Evolutionary conservation across 2,329 filamentous ascomycete species (phyloP).

Genomic region (Cladosporium austrohemisphaericum): DNA sequence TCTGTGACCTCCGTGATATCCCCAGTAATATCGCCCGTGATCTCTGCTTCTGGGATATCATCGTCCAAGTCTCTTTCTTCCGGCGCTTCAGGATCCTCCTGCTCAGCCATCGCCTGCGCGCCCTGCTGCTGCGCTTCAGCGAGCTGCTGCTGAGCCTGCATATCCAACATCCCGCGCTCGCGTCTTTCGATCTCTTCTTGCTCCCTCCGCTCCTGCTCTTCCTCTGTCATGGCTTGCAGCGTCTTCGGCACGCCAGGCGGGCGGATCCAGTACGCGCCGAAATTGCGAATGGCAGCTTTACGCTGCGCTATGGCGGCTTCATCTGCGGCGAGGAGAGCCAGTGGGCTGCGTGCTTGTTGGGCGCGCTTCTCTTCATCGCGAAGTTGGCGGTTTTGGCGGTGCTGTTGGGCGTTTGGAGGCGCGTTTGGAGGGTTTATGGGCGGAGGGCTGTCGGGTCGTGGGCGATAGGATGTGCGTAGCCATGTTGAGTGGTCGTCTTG

Average conservation of each 20-base stretch:
- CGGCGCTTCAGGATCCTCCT: conserved; percentile 43
- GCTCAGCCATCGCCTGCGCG: conserved; percentile 38
- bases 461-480: conserved; percentile 7
- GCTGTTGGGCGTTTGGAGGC: conserved; percentile 17
- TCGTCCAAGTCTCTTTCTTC: conserved; percentile 47
- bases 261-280: conserved; percentile 84
- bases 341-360: conserved; percentile 50
- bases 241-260: conserved; percentile 87
- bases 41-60: conserved; percentile 70
- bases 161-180: conserved; percentile 68
- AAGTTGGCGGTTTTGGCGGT: conserved; percentile 24
- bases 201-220: conserved; percentile 83
- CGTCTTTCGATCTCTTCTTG: conserved; percentile 69
- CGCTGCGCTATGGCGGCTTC: conserved; percentile 74
- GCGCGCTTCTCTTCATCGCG: conserved; percentile 32
- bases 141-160: conserved; percentile 60
- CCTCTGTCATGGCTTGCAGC: conserved; percentile 83
- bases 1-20: conserved; percentile 51
- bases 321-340: conserved; percentile 69
- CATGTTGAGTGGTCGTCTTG: conserved; percentile 25
- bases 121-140: conserved; percentile 45
- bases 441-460: conserved; percentile 19
- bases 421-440: conserved; percentile 28
- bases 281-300: conserved; percentile 77
- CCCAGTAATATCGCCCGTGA: conserved; percentile 46